Evolutionary conservation across 352 stramenopile species (phyloP).

Genomic region (Phytophthora podocarpi): DNA sequence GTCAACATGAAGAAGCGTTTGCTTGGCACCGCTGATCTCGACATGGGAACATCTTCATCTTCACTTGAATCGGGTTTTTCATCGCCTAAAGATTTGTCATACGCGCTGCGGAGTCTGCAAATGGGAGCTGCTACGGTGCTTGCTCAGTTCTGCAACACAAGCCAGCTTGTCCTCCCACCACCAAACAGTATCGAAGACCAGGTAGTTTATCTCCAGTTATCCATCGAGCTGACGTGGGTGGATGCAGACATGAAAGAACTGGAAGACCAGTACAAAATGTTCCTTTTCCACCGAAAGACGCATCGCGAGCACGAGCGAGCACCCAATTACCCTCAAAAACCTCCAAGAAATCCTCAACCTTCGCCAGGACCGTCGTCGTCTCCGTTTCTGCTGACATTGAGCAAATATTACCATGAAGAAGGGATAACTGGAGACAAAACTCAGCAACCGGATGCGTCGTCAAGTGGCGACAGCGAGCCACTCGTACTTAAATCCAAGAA

Average conservation of each 20-base stretch:
- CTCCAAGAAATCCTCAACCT: background rate
- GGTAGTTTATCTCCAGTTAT: constrained; percentile 43
- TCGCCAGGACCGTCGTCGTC: background rate
- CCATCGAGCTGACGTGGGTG: constrained; percentile 53
- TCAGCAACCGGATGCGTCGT: background rate
- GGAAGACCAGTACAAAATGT: constrained; percentile 46
- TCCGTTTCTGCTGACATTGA: constrained; percentile 19
- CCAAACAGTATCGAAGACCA: constrained; percentile 10
- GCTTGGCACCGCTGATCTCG: constrained; percentile 16
- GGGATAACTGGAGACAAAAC: background rate
- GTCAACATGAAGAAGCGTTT: constrained; percentile 32
- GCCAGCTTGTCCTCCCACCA: constrained; percentile 13
- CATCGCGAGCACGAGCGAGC: constrained; percentile 29
- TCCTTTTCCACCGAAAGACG: constrained; percentile 43
- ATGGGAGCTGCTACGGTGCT: constrained; percentile 18
- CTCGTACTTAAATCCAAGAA: too few species aligned
- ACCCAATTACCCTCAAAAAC: background rate
- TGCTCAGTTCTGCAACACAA: constrained; percentile 22
- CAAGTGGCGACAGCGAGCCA: too few species aligned
- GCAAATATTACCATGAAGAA: constrained; percentile 19
- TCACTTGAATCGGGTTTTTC: constrained; percentile 3
- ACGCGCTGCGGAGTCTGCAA: constrained; percentile 23
- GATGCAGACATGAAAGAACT: constrained; percentile 46
- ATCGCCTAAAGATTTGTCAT: constrained; percentile 19
- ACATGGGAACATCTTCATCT: background rate